Evolutionary conservation across 2,329 filamentous ascomycete genomes (phyloP).

Genomic region (Fusarium tricinctum): DNA sequence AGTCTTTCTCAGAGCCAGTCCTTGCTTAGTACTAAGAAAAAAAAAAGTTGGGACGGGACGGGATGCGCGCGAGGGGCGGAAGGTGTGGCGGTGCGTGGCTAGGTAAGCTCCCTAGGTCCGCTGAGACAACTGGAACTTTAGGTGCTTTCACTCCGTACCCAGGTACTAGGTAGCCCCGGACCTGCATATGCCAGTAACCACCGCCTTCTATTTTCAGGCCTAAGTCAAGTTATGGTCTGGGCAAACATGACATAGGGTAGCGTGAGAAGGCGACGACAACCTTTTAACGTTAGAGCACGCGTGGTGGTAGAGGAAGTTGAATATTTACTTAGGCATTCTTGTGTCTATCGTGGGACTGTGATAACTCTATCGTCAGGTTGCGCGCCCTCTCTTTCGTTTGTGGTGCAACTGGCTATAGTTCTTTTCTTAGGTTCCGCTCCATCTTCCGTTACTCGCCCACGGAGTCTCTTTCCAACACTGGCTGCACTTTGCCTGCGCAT

Average conservation of each 20-base stretch:
- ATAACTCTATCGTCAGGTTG: not conserved
- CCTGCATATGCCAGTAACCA: constrained; percentile 37
- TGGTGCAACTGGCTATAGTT: constrained; percentile 14
- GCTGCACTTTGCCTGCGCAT: constrained; percentile 40
- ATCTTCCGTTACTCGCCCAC: constrained; percentile 9
- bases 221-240: constrained; percentile 28
- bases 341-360: not conserved
- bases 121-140: not conserved
- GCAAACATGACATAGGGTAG: constrained; percentile 49
- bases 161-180: not conserved
- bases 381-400: constrained; percentile 4
- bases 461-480: constrained; percentile 34
- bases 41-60: constrained; percentile 39
- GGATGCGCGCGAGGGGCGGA: not conserved
- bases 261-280: constrained; percentile 33
- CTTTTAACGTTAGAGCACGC: constrained; percentile 19
- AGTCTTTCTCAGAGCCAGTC: constrained; percentile 33
- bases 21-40: constrained; percentile 45
- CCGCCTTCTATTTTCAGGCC: constrained; percentile 45
- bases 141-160: no score
- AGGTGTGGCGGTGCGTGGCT: constrained; percentile 42
- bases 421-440: constrained; percentile 3
- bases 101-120: not conserved
- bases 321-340: not conserved
- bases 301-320: constrained; percentile 36